Conservation (phyloP, 2,329 filamentous ascomycete species). For the Didymella sp. region DNA sequence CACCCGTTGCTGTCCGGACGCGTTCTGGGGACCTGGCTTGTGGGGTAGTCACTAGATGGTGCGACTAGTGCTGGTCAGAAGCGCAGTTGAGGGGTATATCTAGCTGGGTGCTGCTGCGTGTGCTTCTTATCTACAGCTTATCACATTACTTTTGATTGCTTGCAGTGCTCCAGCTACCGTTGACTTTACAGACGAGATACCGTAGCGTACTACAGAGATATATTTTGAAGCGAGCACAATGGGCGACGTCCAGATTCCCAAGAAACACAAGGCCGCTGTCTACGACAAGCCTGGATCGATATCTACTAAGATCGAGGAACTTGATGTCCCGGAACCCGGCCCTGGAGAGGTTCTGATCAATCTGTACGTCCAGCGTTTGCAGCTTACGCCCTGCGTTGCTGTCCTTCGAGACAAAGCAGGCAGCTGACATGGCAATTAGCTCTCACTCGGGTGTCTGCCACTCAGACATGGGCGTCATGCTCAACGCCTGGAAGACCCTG, state of each 20-base stretch:
- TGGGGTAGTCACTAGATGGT: not conserved
- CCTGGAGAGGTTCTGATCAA: constrained; percentile 68
- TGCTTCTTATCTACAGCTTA: not conserved
- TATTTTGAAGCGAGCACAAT: constrained; percentile 17
- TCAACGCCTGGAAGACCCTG: constrained; percentile 61
- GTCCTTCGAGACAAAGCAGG: not conserved
- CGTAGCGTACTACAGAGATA: not conserved
- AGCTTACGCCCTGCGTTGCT: too few relatives aligned
- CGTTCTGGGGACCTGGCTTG: not conserved
- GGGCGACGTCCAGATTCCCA: constrained; percentile 51
- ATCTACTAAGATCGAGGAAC: constrained; percentile 68
- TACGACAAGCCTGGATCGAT: constrained; percentile 71
- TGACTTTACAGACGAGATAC: not conserved
- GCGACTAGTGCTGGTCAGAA: not conserved
- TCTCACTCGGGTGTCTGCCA: constrained; percentile 72
- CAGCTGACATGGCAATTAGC: constrained; percentile 12
- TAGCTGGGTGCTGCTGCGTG: not conserved
- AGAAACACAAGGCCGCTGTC: constrained; percentile 68
- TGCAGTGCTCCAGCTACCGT: not conserved
- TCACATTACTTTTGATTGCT: not conserved
- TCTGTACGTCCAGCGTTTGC: constrained; percentile 52
- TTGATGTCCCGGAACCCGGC: constrained; percentile 70
- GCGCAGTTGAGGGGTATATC: constrained; percentile 11
- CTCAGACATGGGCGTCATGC: constrained; percentile 63
- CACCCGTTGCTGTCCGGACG: not conserved